Conservation (phyloP, 345 rosid species). For the Syzygium aqueum region DNA sequence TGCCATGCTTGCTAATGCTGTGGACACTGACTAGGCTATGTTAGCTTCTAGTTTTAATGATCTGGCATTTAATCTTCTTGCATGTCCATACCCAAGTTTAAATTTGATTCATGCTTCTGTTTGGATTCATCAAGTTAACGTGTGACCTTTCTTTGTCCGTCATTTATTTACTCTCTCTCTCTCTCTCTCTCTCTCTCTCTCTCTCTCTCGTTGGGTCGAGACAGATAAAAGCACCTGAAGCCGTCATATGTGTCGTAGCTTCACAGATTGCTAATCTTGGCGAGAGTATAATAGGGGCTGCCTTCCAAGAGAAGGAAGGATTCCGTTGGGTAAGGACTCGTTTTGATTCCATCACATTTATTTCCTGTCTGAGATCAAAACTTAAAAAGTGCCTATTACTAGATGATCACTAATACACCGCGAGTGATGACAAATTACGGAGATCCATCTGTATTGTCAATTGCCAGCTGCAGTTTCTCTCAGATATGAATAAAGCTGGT, state of each 20-base stretch:
- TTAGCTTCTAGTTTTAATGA: not conserved
- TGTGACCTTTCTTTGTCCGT: not conserved
- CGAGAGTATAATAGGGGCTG: slow-evolving; percentile 89
- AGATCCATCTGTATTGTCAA: not conserved
- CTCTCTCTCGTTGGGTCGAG: not conserved
- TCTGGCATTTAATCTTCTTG: not conserved
- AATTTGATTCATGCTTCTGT: not conserved
- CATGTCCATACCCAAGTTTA: not conserved
- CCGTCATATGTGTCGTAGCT: slow-evolving; percentile 70
- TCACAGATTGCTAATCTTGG: slow-evolving; percentile 93
- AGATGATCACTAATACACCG: not conserved
- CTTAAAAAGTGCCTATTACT: not conserved
- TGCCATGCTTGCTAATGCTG: not conserved
- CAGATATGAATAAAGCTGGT: not conserved
- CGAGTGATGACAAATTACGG: not conserved
- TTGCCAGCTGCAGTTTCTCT: not conserved
- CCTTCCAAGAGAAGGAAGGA: slow-evolving; percentile 82
- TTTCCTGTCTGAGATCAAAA: not conserved
- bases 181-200: not conserved
- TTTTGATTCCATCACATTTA: not conserved
- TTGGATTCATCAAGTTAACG: not conserved
- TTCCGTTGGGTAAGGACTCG: slow-evolving; percentile 59
- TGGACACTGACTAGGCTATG: not conserved
- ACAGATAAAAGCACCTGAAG: slow-evolving; percentile 68
- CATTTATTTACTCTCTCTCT: not conserved